A percentile compares a stretch with the other conserved stretches of the same genome.
Evolutionary conservation across 2,329 filamentous ascomycete genomes (phyloP).

Genomic region (Phoma sp.): DNA sequence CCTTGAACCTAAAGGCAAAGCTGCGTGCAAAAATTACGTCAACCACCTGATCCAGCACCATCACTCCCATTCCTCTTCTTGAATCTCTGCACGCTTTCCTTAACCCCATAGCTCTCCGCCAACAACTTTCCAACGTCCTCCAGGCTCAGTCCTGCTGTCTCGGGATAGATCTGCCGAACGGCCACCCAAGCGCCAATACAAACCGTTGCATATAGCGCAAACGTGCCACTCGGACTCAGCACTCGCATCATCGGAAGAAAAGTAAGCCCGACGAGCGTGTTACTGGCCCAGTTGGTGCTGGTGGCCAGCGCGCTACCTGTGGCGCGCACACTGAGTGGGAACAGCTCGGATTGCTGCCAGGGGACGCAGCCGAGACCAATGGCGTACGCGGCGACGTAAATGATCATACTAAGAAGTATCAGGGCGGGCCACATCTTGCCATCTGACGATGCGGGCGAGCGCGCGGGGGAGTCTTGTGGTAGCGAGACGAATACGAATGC

Average conservation of each 20-base stretch:
- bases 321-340: slow-evolving; percentile 76
- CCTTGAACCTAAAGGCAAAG: too few relatives aligned
- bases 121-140: slow-evolving; percentile 80
- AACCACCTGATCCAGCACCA: too few relatives aligned
- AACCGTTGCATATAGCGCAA: slow-evolving; percentile 76
- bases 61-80: slow-evolving; percentile 10
- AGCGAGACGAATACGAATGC: slow-evolving; percentile 72
- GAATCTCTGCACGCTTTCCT: slow-evolving; percentile 37
- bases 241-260: slow-evolving; percentile 87
- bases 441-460: not conserved
- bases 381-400: slow-evolving; percentile 87
- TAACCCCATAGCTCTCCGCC: slow-evolving; percentile 72
- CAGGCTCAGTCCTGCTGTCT: slow-evolving; percentile 80
- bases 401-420: slow-evolving; percentile 76
- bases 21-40: too few relatives aligned
- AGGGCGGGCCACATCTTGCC: slow-evolving; percentile 43
- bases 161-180: slow-evolving; percentile 80
- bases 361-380: slow-evolving; percentile 89
- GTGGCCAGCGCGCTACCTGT: slow-evolving; percentile 76
- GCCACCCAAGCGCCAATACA: slow-evolving; percentile 71
- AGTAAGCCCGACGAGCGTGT: slow-evolving; percentile 83
- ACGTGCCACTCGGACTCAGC: slow-evolving; percentile 76
- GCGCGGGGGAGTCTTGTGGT: not conserved
- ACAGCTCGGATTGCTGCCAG: slow-evolving; percentile 94
- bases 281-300: slow-evolving; percentile 85